Percentiles rank a stretch among this genome's conserved stretches.
Conservation (phyloP, 306 rosid genomes). For the Malus sieversii region DNA sequence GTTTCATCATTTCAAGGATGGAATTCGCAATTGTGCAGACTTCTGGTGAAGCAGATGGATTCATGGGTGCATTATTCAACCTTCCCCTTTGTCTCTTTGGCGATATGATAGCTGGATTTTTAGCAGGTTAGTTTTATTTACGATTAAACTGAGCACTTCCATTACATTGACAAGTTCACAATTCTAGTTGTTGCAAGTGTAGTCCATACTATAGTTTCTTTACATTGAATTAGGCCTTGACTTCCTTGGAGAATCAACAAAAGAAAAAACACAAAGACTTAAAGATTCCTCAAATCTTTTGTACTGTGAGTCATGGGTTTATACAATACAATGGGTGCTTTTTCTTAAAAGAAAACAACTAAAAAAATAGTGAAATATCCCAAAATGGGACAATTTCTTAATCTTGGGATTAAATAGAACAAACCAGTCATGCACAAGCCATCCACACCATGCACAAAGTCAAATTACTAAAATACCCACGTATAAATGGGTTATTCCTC, state of each 20-base stretch:
- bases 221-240: too few species aligned
- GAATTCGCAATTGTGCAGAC: slow-evolving; percentile 48
- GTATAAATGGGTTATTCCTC: too few species aligned
- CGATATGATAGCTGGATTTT: background rate
- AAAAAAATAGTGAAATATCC: too few species aligned
- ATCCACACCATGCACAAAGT: too few species aligned
- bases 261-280: background rate
- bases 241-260: background rate
- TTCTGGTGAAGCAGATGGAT: slow-evolving; percentile 43
- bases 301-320: background rate
- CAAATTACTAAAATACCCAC: too few species aligned
- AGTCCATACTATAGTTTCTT: background rate
- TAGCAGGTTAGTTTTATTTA: background rate
- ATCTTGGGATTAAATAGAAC: too few species aligned
- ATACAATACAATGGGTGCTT: background rate
- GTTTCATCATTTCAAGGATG: slow-evolving; percentile 54
- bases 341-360: background rate
- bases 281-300: background rate
- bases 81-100: background rate
- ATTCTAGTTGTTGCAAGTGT: background rate
- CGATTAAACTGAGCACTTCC: background rate
- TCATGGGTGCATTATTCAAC: background rate
- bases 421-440: too few species aligned
- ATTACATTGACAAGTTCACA: background rate
- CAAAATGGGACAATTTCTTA: too few species aligned